A percentile compares a stretch with the other conserved stretches of the same genome.
Evolutionary conservation across 768 basidiomycete species (phyloP).

Genomic region (Tephrocybe sp.): DNA sequence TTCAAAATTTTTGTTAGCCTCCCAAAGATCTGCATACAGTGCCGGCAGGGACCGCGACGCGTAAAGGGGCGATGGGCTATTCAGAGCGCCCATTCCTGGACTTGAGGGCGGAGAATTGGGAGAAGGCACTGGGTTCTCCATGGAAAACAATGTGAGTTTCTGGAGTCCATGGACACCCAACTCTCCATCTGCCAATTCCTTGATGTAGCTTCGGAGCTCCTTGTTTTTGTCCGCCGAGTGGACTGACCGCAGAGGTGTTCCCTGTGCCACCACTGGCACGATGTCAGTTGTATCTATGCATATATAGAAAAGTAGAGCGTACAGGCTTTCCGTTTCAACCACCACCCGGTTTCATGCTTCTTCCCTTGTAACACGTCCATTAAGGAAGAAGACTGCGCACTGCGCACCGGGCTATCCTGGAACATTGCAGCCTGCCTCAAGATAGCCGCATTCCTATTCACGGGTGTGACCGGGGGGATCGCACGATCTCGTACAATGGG

Average conservation of each 20-base stretch:
- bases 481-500: constrained; percentile 29
- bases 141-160: constrained; percentile 64
- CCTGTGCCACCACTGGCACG: constrained; percentile 47
- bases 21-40: constrained; percentile 67
- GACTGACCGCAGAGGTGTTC: constrained; percentile 40
- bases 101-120: constrained; percentile 58
- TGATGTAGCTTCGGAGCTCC: constrained; percentile 55
- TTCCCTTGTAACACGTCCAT: constrained; percentile 68
- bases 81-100: constrained; percentile 48
- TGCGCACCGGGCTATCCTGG: constrained; percentile 74
- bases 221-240: constrained; percentile 40
- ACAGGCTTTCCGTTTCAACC: constrained; percentile 77
- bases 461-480: constrained; percentile 62
- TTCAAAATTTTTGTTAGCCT: constrained; percentile 68
- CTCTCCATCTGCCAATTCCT: constrained; percentile 50
- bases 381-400: constrained; percentile 52
- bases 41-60: constrained; percentile 40
- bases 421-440: constrained; percentile 79
- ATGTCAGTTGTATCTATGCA: constrained; percentile 13
- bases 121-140: constrained; percentile 54
- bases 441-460: constrained; percentile 54
- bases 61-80: constrained; percentile 58
- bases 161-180: constrained; percentile 59
- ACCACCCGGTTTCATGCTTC: constrained; percentile 79
- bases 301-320: constrained; percentile 26